phyloP scores from a whole-genome alignment of 1,139 yeast species.

The Kluyveromyces marxianus region DNA sequence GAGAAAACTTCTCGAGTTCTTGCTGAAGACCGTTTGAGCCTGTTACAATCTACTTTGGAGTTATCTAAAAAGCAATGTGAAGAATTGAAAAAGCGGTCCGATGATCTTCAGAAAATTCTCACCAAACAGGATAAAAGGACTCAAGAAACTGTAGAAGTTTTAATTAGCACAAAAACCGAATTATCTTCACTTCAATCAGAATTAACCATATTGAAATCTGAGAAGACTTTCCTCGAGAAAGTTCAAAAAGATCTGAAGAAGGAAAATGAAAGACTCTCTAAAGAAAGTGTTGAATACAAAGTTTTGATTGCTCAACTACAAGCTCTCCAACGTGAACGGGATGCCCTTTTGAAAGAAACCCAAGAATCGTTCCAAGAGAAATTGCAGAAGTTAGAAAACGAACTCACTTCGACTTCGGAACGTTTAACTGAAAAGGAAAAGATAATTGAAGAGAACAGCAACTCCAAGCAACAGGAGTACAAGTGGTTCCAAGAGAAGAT shows the following conservation, averaged over 20 bases:
- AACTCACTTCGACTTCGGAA: conserved; percentile 37
- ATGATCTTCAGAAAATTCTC: conserved; percentile 48
- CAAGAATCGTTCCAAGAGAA: conserved; percentile 45
- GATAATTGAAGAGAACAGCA: conserved; percentile 37
- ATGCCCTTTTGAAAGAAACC: conserved; percentile 43
- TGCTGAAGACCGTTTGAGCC: conserved; percentile 38
- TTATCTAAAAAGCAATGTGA: conserved; percentile 38
- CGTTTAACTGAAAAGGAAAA: conserved; percentile 46
- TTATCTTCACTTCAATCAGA: conserved; percentile 38
- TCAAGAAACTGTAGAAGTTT: conserved; percentile 49
- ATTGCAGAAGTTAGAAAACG: conserved; percentile 45
- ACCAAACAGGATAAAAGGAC: conserved; percentile 50
- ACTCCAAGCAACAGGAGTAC: conserved; percentile 49
- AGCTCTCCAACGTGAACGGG: conserved; percentile 55
- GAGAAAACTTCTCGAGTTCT: conserved; percentile 41
- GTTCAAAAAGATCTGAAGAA: conserved; percentile 46
- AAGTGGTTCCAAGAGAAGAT: conserved; percentile 61
- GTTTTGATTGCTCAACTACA: conserved; percentile 58
- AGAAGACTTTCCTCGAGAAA: conserved; percentile 44
- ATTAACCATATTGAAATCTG: conserved; percentile 46
- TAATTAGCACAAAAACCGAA: conserved; percentile 38
- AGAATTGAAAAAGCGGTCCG: conserved; percentile 37
- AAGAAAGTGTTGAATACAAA: conserved; percentile 55
- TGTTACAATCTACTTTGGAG: conserved; percentile 33
- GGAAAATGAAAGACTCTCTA: conserved; percentile 47